phyloP scores from a whole-genome alignment of 2,329 filamentous ascomycete genomes.

The Pseudopithomyces chartarum region DNA sequence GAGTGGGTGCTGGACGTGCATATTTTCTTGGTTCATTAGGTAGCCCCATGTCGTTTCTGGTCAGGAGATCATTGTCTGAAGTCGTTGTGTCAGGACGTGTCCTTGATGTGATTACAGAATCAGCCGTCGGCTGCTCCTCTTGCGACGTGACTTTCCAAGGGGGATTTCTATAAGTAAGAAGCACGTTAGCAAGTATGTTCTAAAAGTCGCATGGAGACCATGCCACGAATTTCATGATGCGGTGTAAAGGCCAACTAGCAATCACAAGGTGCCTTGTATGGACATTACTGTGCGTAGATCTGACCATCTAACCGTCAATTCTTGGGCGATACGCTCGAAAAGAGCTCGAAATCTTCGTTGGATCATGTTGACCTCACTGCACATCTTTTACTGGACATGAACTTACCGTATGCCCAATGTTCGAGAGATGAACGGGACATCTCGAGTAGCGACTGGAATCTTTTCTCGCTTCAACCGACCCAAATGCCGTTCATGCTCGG shows the following conservation, averaged over 20 bases:
- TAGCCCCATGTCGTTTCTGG: neutral
- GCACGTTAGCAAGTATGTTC: neutral
- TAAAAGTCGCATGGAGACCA: neutral
- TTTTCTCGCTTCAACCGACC: conserved; percentile 24
- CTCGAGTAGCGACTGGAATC: conserved; percentile 23
- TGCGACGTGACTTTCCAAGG: conserved; percentile 29
- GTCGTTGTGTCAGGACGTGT: conserved; percentile 29
- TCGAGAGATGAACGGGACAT: conserved; percentile 30
- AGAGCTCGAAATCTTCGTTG: no score
- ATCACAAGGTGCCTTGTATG: no score
- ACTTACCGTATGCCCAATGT: conserved; percentile 31
- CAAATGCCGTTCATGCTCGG: conserved; percentile 28
- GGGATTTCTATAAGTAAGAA: conserved; percentile 11
- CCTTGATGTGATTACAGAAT: conserved; percentile 29
- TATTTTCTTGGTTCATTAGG: conserved; percentile 30
- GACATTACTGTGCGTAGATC: no score
- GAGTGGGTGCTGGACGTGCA: conserved; percentile 55
- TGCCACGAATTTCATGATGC: no score
- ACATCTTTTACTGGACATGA: neutral
- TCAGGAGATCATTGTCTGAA: conserved; percentile 35
- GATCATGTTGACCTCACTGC: no score
- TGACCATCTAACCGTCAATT: no score
- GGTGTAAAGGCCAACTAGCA: no score
- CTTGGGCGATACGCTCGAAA: no score
- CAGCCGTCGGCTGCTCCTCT: conserved; percentile 19